Evolutionary conservation across 352 stramenopile species (phyloP).

Genomic region (Blastocystis sp.): DNA sequence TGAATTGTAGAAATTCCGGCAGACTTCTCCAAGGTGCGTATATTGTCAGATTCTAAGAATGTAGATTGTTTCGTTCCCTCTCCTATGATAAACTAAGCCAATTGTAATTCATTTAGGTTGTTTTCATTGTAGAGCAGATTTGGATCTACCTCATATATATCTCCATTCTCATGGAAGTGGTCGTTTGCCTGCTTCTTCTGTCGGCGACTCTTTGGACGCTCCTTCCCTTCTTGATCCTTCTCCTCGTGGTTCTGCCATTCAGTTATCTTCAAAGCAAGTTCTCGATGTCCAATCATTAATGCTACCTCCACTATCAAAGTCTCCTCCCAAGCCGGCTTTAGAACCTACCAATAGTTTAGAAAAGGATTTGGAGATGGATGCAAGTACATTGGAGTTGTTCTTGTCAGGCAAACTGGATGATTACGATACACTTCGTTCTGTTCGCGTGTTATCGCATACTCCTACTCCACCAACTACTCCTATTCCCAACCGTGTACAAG

Average conservation of each 20-base stretch:
- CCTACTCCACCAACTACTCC: not conserved
- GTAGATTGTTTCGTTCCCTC: not conserved
- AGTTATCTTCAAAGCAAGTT: not conserved
- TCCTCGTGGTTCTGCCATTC: not conserved
- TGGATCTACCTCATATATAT: not conserved
- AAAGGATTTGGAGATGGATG: slow-evolving; percentile 21
- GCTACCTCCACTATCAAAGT: not conserved
- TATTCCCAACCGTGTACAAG: not conserved
- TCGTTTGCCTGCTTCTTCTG: slow-evolving; percentile 9
- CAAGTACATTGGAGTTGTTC: slow-evolving; percentile 18
- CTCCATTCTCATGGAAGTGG: not conserved
- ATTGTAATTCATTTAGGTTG: not conserved
- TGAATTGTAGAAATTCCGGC: not conserved
- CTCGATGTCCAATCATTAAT: not conserved
- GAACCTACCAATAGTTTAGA: not conserved
- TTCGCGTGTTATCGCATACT: not conserved
- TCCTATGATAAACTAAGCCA: not conserved
- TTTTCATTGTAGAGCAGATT: not conserved
- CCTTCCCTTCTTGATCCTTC: not conserved
- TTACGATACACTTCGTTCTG: slow-evolving; percentile 37
- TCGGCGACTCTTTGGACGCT: slow-evolving; percentile 14
- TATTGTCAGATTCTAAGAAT: not conserved
- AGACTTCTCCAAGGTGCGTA: not conserved
- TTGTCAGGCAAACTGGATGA: not conserved
- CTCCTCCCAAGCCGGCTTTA: not conserved